These are phyloP conservation scores for Colletotrichum simmondsii DNA, from an alignment of 2,329 filamentous ascomycete genomes.

Conservation along the genomic window DNA sequence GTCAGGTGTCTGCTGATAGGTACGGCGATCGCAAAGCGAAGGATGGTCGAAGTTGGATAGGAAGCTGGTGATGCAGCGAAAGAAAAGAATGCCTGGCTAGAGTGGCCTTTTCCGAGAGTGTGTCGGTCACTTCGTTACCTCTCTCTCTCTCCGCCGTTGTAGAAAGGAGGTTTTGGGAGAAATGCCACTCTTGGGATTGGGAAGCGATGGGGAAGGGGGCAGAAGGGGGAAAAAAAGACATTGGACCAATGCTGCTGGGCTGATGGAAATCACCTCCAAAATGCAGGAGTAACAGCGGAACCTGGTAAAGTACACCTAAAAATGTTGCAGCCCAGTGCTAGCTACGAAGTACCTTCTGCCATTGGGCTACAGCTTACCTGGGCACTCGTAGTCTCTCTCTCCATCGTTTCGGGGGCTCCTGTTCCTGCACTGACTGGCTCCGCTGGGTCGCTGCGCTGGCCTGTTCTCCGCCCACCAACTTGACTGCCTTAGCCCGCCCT, in stretches of 20 bases:
- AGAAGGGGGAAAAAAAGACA: not conserved
- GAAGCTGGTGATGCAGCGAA: not conserved
- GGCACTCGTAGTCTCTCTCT: not conserved
- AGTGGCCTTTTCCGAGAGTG: not conserved
- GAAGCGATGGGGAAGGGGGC: not conserved
- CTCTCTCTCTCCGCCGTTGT: conserved; percentile 11
- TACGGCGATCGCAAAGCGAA: not conserved
- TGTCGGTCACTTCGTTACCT: conserved; percentile 23
- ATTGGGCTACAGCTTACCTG: not conserved
- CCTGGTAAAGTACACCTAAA: conserved; percentile 17
- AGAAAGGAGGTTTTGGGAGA: conserved; percentile 19
- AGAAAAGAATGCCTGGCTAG: not conserved
- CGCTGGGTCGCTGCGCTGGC: conserved; percentile 16
- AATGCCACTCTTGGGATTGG: conserved; percentile 1
- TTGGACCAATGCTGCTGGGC: not conserved
- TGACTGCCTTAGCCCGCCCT: conserved; percentile 20
- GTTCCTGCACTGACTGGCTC: conserved; percentile 33
- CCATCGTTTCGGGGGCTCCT: conserved; percentile 27
- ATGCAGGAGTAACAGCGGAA: conserved; percentile 10
- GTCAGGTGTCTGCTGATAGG: conserved; percentile 1
- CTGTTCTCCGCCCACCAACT: conserved; percentile 25
- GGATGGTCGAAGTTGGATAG: conserved; percentile 2
- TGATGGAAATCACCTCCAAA: conserved; percentile 6
- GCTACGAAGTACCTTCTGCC: not conserved
- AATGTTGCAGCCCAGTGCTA: conserved; percentile 8